Percentiles rank a stretch among this genome's conserved stretches.
Conservation (phyloP, 345 rosid genomes). For the Mercurialis annua region DNA sequence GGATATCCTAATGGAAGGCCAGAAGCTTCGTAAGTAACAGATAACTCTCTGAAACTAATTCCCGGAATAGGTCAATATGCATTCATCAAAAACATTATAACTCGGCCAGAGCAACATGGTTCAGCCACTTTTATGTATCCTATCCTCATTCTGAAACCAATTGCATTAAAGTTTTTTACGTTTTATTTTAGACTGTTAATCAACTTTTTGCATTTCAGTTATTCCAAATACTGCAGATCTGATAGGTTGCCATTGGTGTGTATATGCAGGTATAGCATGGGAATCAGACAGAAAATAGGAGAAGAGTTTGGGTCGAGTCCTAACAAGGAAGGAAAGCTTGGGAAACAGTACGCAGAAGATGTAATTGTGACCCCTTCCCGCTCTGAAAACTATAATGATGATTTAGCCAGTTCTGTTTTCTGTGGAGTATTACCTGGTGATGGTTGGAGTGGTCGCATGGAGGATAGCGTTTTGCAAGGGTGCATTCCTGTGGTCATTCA, state of each 20-base stretch:
- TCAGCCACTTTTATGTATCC: neutral
- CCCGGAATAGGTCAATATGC: neutral
- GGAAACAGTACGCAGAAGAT: constrained; percentile 76
- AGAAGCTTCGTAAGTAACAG: constrained; percentile 71
- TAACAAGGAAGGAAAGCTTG: constrained; percentile 84
- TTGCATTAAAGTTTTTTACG: neutral
- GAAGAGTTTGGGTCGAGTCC: constrained; percentile 95
- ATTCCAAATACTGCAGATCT: neutral
- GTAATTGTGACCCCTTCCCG: constrained; percentile 70
- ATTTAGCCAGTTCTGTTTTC: constrained; percentile 73
- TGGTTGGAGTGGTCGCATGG: constrained; percentile 99
- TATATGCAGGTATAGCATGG: constrained; percentile 89
- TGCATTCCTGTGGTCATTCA: constrained; percentile 95
- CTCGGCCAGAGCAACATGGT: neutral
- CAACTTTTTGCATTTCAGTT: neutral
- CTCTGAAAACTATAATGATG: constrained; percentile 59
- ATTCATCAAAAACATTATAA: neutral
- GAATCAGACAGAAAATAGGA: constrained; percentile 84
- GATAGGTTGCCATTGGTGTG: constrained; percentile 2
- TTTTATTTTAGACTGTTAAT: neutral
- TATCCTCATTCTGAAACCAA: neutral
- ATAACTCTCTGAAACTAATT: neutral
- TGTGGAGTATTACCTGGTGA: constrained; percentile 98
- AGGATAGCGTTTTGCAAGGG: constrained; percentile 94
- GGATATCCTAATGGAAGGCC: constrained; percentile 82